phyloP scores from a whole-genome alignment of 495 filamentous ascomycete genomes.

The Talaromyces wortmannii region DNA sequence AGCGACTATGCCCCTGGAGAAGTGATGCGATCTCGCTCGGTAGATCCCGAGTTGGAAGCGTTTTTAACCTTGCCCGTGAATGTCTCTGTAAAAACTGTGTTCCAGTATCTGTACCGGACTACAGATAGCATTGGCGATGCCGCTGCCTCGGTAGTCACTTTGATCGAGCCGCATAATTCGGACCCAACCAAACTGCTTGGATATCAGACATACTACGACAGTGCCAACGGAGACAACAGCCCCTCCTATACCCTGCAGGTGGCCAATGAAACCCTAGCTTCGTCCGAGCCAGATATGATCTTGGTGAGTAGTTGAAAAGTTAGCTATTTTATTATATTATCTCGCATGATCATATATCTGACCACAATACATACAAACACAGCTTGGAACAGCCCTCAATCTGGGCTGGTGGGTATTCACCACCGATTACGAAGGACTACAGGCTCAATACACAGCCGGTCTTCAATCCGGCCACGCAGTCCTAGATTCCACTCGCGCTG shows the following conservation, averaged over 20 bases:
- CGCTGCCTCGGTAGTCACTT: slow-evolving; percentile 10
- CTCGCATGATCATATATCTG: no score
- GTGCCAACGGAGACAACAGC: slow-evolving; percentile 9
- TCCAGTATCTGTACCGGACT: slow-evolving; percentile 14
- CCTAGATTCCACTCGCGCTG: slow-evolving; percentile 13
- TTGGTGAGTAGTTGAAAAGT: background rate
- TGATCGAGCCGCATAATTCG: slow-evolving; percentile 13
- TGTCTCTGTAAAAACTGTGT: background rate
- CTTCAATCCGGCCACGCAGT: slow-evolving; percentile 10
- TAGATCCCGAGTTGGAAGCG: no score
- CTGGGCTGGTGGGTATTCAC: slow-evolving; percentile 15
- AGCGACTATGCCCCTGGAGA: no score
- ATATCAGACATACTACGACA: slow-evolving; percentile 14
- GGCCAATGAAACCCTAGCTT: no score
- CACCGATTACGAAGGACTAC: slow-evolving; percentile 16
- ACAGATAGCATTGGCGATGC: slow-evolving; percentile 14
- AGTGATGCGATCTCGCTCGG: no score
- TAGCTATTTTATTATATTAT: background rate
- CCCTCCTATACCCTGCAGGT: slow-evolving; percentile 10
- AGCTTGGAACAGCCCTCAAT: slow-evolving; percentile 7
- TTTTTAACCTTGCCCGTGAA: no score
- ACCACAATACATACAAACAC: no score
- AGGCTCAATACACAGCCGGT: slow-evolving; percentile 11
- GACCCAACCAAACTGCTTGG: slow-evolving; percentile 12
- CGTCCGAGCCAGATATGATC: no score